Base-by-base conservation (phyloP, 2,329 filamentous ascomycete genomes). In the Monosporascus sp. region DNA sequence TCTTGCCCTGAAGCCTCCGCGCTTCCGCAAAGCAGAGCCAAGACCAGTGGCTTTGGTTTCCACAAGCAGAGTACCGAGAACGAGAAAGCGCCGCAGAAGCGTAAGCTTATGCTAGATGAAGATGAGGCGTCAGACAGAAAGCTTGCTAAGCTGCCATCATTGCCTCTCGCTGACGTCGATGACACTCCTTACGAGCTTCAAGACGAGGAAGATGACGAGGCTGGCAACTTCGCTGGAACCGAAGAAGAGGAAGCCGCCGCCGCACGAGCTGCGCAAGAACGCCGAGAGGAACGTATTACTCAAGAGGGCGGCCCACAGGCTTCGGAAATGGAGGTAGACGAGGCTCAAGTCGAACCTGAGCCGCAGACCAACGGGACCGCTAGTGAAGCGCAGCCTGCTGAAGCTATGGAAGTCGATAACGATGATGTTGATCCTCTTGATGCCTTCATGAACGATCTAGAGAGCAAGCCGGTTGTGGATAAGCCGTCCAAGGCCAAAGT, bases 181-280 rank as follows among this genome's bases (percentile, higher is more conserved):
- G 76, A 80, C 67, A 78, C 79, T 54, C 77, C 80, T 60, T 81
- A 84, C 68, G 80, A 75, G 63, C 80, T 81, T 65, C 80, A 84
- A 68, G 77, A 77, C 53, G 79, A 80, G 48, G 83, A 84, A 52
- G 84, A 83, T 47, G 86, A 85, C 51, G 89, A 91, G 61, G 84
- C 83, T 50, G 88, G 87, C 57, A 86, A 86, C 64, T 89, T 92
- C 64, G 88, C 86, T 48, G 88, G 83, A 18, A 93, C 85, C 25
- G 93, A 97, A 67, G 92, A 96, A 67, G 91, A 94, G 68, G 85
- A 88, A 52, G 89, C 90, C 1, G 90, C 91, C 22, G 92, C 90
- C 9, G 89, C 90, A 51, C 83, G 91, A 56, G 88, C 89, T 24
- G 89, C 91, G 5, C 90, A 91, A 49, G 90, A 96, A 71, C 86